Percentiles rank a stretch among this genome's conserved stretches.
Evolutionary conservation across 1,284 basidiomycete species (phyloP).

Genomic region (Rhodotorula sp.): DNA sequence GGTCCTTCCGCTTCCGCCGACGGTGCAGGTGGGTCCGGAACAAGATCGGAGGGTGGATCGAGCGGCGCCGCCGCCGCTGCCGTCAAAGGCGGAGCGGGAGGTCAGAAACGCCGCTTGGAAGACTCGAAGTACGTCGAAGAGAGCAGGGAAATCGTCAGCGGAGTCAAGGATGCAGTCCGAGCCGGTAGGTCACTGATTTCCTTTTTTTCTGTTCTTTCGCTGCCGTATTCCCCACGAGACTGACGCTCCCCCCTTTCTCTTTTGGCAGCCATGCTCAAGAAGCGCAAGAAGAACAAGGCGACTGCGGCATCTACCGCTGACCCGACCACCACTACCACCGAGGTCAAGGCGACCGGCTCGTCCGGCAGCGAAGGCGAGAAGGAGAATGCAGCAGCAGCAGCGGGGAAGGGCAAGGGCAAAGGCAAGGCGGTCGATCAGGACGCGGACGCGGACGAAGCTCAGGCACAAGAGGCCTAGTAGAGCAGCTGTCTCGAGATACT

Average conservation of each 20-base stretch:
- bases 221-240: neutral
- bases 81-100: neutral
- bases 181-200: conserved; percentile 60
- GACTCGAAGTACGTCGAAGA: conserved; percentile 91
- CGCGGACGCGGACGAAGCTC: neutral
- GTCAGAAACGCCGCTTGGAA: conserved; percentile 78
- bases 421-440: conserved; percentile 3
- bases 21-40: neutral
- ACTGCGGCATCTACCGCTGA: neutral
- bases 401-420: conserved; percentile 11
- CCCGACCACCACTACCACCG: neutral
- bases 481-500: neutral
- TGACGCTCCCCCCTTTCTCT: neutral
- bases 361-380: conserved; percentile 9
- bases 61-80: neutral
- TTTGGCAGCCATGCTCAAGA: conserved; percentile 46
- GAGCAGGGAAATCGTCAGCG: conserved; percentile 86
- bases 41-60: neutral
- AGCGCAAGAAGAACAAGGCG: conserved; percentile 44
- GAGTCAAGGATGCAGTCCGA: conserved; percentile 85
- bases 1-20: conserved; percentile 47
- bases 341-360: neutral
- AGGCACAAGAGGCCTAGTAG: neutral
- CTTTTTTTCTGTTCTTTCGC: neutral
- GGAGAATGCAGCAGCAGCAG: conserved; percentile 10